Conservation (phyloP, 805 yeast genomes). For the Schwanniomyces pseudopolymorphus region DNA sequence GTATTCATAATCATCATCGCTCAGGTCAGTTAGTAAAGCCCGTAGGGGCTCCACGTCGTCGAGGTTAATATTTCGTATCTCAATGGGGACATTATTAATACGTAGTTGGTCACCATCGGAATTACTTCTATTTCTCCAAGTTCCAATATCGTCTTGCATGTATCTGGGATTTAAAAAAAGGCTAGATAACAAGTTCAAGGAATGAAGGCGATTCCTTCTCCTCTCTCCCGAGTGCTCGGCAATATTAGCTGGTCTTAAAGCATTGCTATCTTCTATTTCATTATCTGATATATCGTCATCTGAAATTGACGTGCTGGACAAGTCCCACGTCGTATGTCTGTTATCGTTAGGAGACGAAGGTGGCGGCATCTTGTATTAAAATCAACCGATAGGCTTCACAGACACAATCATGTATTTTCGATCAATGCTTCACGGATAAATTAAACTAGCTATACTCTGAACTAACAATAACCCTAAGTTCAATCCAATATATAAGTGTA, state of each 20-base stretch:
- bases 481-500: no score
- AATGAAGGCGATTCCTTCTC: slow-evolving; percentile 4
- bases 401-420: not conserved
- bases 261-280: slow-evolving; percentile 4
- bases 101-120: slow-evolving; percentile 7
- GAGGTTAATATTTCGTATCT: slow-evolving; percentile 6
- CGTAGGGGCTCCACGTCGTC: slow-evolving; percentile 1
- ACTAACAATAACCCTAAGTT: not conserved
- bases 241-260: not conserved
- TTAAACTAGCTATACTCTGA: not conserved
- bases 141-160: not conserved
- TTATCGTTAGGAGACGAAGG: slow-evolving; percentile 9
- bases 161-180: slow-evolving; percentile 4
- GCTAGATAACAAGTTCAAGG: slow-evolving; percentile 9
- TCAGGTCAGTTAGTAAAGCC: not conserved
- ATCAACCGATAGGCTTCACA: not conserved
- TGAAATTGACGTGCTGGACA: slow-evolving; percentile 3
- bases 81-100: slow-evolving; percentile 8
- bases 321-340: slow-evolving; percentile 2
- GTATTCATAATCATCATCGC: slow-evolving; percentile 4
- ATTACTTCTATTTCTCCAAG: slow-evolving; percentile 7
- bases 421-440: no score
- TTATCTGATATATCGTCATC: slow-evolving; percentile 1
- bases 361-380: slow-evolving; percentile 8
- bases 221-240: not conserved